Percentiles rank a stretch among this genome's conserved stretches.
Conservation (phyloP, 1,284 basidiomycete species). For the Leccinum variabile region DNA sequence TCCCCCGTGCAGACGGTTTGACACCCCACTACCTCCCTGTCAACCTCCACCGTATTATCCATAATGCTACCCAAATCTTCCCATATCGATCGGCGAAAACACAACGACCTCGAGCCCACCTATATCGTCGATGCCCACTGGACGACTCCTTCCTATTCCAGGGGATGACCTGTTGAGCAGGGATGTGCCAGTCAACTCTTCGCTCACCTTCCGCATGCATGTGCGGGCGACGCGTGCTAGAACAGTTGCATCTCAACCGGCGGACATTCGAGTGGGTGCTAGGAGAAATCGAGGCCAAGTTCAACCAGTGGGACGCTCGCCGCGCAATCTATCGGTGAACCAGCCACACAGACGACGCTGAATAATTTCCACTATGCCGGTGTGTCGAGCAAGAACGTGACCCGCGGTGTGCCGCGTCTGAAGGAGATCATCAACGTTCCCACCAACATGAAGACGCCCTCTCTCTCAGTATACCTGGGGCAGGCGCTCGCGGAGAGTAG, state of each 20-base stretch:
- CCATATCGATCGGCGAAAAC: too few relatives aligned
- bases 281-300: constrained; percentile 94
- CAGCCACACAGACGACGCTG: constrained; percentile 98
- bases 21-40: too few relatives aligned
- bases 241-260: constrained; percentile 81
- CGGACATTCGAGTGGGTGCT: constrained; percentile 98
- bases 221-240: constrained; percentile 86
- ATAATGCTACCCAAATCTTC: too few relatives aligned
- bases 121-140: constrained; percentile 30
- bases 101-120: too few relatives aligned
- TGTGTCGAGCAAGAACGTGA: constrained; percentile 97
- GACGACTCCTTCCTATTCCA: constrained; percentile 81
- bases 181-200: constrained; percentile 88
- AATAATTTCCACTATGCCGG: constrained; percentile 99
- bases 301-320: constrained; percentile 93
- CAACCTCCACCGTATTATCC: too few relatives aligned
- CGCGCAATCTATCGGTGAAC: constrained; percentile 98
- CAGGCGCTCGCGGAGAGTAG: constrained; percentile 64
- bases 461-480: constrained; percentile 87
- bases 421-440: constrained; percentile 99
- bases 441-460: constrained; percentile 97
- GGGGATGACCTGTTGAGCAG: constrained; percentile 76
- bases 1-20: too few relatives aligned
- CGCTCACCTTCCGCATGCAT: constrained; percentile 91
- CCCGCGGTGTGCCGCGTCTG: constrained; percentile 94